phyloP scores from a whole-genome alignment of 1,139 yeast species.

The Blastobotrys malaysiensis region DNA sequence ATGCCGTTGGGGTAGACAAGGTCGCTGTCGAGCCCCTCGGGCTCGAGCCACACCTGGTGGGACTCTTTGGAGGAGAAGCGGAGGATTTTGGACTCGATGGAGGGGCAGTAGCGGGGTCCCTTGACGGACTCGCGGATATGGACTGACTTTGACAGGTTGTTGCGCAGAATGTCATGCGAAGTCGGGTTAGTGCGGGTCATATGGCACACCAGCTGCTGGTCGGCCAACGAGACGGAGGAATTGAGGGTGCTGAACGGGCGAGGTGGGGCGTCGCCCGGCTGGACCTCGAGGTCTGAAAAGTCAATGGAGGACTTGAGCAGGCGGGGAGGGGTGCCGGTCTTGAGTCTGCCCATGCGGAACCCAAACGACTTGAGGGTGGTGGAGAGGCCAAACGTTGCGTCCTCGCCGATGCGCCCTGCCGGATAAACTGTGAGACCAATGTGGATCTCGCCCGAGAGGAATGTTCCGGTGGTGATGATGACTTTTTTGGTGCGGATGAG shows the following conservation, averaged over 20 bases:
- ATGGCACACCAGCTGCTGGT: conserved; percentile 59
- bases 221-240: conserved; percentile 50
- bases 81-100: conserved; percentile 83
- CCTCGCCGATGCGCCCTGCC: conserved; percentile 91
- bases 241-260: conserved; percentile 90
- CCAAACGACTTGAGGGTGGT: conserved; percentile 71
- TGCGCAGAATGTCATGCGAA: conserved; percentile 62
- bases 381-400: conserved; percentile 84
- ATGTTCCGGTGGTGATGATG: conserved; percentile 94
- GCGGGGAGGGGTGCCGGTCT: conserved; percentile 97
- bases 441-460: conserved; percentile 90
- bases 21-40: conserved; percentile 85
- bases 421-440: conserved; percentile 76
- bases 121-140: conserved; percentile 92
- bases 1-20: conserved; percentile 94
- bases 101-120: conserved; percentile 97
- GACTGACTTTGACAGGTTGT: conserved; percentile 72
- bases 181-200: conserved; percentile 73
- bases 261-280: conserved; percentile 74
- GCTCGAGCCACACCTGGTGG: conserved; percentile 92
- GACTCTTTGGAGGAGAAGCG: conserved; percentile 70
- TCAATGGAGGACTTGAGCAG: conserved; percentile 67
- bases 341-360: conserved; percentile 79
- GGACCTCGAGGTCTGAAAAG: conserved; percentile 52
- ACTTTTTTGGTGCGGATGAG: conserved; percentile 58